These are phyloP conservation scores for Nannizziopsis arthrosporioides DNA, from an alignment of 2,329 filamentous ascomycete species.

Conservation along the genomic window DNA sequence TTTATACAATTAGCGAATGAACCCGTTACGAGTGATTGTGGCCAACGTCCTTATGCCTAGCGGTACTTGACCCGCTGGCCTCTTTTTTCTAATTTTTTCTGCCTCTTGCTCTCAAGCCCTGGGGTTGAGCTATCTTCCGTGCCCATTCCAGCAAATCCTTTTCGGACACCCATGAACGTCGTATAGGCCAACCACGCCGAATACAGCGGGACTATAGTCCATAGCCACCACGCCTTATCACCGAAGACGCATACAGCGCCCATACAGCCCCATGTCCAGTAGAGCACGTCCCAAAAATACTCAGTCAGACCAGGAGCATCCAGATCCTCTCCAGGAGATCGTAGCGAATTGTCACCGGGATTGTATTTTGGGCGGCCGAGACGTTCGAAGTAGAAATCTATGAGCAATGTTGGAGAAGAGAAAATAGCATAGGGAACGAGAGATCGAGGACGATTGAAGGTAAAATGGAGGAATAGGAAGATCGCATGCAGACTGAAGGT, in stretches of 20 bases:
- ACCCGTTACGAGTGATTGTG: background rate
- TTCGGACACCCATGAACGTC: constrained; percentile 38
- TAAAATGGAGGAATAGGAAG: constrained; percentile 61
- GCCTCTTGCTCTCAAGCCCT: constrained; percentile 37
- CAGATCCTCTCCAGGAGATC: constrained; percentile 73
- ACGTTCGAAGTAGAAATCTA: constrained; percentile 76
- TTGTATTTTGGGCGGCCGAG: constrained; percentile 68
- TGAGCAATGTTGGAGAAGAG: constrained; percentile 60
- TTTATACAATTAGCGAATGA: background rate
- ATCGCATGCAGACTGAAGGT: constrained; percentile 58
- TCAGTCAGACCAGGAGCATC: constrained; percentile 80
- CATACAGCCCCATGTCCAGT: constrained; percentile 79
- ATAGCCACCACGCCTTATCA: constrained; percentile 64
- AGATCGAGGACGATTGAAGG: constrained; percentile 51
- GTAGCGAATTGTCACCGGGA: constrained; percentile 52
- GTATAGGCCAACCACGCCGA: constrained; percentile 37
- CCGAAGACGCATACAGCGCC: constrained; percentile 64
- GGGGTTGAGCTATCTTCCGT: constrained; percentile 27
- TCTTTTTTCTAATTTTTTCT: constrained; percentile 44
- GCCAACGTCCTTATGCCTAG: constrained; percentile 18
- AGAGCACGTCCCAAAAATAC: constrained; percentile 95
- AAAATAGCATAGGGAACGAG: constrained; percentile 58
- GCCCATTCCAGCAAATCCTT: constrained; percentile 21
- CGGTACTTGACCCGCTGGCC: constrained; percentile 36
- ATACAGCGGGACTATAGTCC: constrained; percentile 40